Evolutionary conservation across 2,329 filamentous ascomycete genomes (phyloP).

Genomic region (Alternaria gaisen): DNA sequence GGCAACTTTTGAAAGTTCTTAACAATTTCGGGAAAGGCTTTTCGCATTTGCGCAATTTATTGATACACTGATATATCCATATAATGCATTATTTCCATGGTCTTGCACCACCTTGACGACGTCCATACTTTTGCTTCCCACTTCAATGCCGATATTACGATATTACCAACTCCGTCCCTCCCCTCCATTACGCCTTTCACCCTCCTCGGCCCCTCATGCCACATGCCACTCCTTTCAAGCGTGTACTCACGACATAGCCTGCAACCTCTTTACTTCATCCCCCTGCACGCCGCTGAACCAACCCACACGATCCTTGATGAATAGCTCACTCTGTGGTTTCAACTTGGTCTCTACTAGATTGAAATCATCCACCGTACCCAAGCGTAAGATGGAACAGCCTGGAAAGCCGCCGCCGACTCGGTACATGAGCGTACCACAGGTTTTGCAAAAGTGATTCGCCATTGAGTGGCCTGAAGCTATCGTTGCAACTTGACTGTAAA

Average conservation of each 20-base stretch:
- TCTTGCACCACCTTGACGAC: not conserved
- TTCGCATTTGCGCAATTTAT: not conserved
- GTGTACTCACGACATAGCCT: not conserved
- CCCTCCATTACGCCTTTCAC: not conserved
- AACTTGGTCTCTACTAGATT: conserved; percentile 65
- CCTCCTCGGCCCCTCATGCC: not conserved
- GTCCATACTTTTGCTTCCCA: not conserved
- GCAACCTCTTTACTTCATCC: conserved; percentile 9
- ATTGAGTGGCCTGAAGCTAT: conserved; percentile 49
- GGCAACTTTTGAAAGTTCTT: not conserved
- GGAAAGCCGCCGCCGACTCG: conserved; percentile 58
- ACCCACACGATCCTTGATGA: conserved; percentile 59
- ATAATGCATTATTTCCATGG: not conserved
- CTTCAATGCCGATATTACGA: not conserved
- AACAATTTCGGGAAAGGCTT: not conserved
- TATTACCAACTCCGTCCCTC: not conserved
- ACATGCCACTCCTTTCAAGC: no score
- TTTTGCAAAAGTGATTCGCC: conserved; percentile 69
- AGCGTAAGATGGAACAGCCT: conserved; percentile 59
- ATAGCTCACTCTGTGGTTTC: conserved; percentile 63
- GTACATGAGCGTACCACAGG: conserved; percentile 70
- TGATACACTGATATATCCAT: not conserved
- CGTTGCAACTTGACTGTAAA: conserved; percentile 51
- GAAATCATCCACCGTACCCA: conserved; percentile 71
- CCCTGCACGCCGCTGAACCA: conserved; percentile 52